Percentiles rank a stretch among this genome's conserved stretches.
These are phyloP conservation scores for Shiraia sp. DNA, from an alignment of 2,329 filamentous ascomycete genomes.

Conservation along the genomic window DNA sequence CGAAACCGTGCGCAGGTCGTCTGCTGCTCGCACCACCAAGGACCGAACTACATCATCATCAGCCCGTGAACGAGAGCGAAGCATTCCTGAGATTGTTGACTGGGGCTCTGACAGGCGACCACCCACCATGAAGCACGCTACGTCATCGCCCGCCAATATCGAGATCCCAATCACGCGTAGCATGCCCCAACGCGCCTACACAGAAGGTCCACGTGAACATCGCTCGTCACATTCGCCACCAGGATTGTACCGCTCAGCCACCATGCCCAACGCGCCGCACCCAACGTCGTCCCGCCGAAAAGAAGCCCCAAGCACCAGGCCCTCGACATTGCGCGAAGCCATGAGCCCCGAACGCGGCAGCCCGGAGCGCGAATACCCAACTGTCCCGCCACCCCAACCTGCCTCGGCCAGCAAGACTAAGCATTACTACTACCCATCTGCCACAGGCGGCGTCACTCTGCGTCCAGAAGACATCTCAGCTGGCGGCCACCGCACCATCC, in stretches of 20 bases:
- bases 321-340: conserved; percentile 38
- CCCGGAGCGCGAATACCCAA: conserved; percentile 29
- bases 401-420: conserved; percentile 22
- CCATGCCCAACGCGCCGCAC: conserved; percentile 43
- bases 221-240: conserved; percentile 40
- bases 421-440: conserved; percentile 33
- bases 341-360: conserved; percentile 29
- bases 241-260: conserved; percentile 47
- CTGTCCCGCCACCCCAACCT: conserved; percentile 23
- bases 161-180: conserved; percentile 22
- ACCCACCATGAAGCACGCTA: conserved; percentile 45
- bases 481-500: conserved; percentile 36
- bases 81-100: conserved; percentile 37
- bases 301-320: conserved; percentile 20
- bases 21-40: conserved; percentile 32
- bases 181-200: conserved; percentile 38
- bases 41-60: conserved; percentile 27
- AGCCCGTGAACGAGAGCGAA: conserved; percentile 33
- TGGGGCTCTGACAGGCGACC: conserved; percentile 32
- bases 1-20: conserved; percentile 39
- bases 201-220: conserved; percentile 24
- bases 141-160: conserved; percentile 42
- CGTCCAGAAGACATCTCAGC: conserved; percentile 27
- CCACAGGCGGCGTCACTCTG: conserved; percentile 27
- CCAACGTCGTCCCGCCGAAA: conserved; percentile 33